These are phyloP conservation scores for Aspergillus carlsbadensis DNA, from an alignment of 495 filamentous ascomycete genomes.

Conservation along the genomic window DNA sequence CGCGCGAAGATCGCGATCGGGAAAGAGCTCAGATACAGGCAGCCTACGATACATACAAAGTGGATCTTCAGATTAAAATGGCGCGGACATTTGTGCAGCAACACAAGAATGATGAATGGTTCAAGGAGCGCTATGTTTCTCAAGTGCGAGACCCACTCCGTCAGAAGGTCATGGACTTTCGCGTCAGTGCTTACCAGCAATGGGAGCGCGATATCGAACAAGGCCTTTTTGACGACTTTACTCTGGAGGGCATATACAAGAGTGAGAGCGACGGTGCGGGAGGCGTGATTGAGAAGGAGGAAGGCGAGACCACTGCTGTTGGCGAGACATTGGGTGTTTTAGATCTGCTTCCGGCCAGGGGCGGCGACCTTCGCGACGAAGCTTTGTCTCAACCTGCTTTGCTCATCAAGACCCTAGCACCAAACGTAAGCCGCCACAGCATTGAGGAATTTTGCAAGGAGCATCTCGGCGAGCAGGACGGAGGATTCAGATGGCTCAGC, in stretches of 20 bases:
- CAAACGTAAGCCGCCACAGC: constrained; percentile 91
- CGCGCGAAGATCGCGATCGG: constrained; percentile 80
- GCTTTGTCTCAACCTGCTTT: constrained; percentile 81
- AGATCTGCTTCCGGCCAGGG: constrained; percentile 77
- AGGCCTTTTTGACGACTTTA: constrained; percentile 90
- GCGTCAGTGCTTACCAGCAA: constrained; percentile 69
- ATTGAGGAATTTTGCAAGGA: constrained; percentile 91
- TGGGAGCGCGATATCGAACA: constrained; percentile 82
- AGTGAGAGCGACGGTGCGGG: constrained; percentile 85
- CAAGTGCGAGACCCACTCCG: constrained; percentile 72
- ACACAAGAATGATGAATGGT: constrained; percentile 96
- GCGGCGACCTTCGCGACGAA: constrained; percentile 81
- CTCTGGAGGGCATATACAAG: constrained; percentile 93
- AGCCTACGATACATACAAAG: constrained; percentile 92
- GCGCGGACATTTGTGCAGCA: constrained; percentile 82
- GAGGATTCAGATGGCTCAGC: constrained; percentile 88
- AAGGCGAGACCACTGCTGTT: constrained; percentile 84
- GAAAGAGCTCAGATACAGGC: constrained; percentile 87
- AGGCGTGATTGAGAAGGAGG: constrained; percentile 87
- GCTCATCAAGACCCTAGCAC: constrained; percentile 96
- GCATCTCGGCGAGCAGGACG: constrained; percentile 80
- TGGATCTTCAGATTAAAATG: constrained; percentile 89
- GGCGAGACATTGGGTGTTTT: constrained; percentile 91
- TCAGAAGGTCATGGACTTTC: constrained; percentile 68
- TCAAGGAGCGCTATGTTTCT: constrained; percentile 89